These are phyloP conservation scores for Dipodascus albidus DNA, from an alignment of 805 yeast species.

Conservation along the genomic window DNA sequence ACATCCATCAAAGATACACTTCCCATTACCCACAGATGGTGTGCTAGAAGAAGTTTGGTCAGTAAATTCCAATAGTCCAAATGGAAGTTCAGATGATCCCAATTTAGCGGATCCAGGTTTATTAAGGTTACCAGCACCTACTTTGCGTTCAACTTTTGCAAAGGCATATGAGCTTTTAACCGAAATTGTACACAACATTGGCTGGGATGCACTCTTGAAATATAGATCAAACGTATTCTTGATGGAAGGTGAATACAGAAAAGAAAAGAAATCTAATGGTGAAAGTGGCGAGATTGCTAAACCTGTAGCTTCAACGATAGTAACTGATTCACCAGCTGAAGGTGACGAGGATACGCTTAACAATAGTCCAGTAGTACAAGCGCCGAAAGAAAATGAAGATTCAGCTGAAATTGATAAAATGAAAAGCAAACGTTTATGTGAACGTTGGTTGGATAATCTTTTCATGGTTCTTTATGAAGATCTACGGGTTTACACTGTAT, in stretches of 20 bases:
- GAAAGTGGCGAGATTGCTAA: not conserved
- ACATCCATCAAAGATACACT: slow-evolving; percentile 31
- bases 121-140: slow-evolving; percentile 39
- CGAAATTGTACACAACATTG: slow-evolving; percentile 50
- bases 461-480: slow-evolving; percentile 64
- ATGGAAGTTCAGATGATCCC: slow-evolving; percentile 20
- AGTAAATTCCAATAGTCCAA: slow-evolving; percentile 13
- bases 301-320: not conserved
- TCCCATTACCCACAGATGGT: slow-evolving; percentile 47
- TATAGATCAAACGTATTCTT: slow-evolving; percentile 63
- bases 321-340: not conserved
- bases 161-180: slow-evolving; percentile 63
- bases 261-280: slow-evolving; percentile 17
- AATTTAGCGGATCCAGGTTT: slow-evolving; percentile 34
- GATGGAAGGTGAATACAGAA: slow-evolving; percentile 63
- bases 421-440: slow-evolving; percentile 49
- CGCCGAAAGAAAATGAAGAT: not conserved
- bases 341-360: not conserved
- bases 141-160: slow-evolving; percentile 40
- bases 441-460: slow-evolving; percentile 67
- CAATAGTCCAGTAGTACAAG: slow-evolving; percentile 1
- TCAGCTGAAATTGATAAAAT: slow-evolving; percentile 8
- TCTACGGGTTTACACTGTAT: slow-evolving; percentile 62
- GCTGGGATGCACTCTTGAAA: slow-evolving; percentile 71
- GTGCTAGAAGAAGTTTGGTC: slow-evolving; percentile 39